Percentiles rank a stretch among this genome's conserved stretches.
phyloP scores from a whole-genome alignment of 257 asterid species.

The Striga asiatica region DNA sequence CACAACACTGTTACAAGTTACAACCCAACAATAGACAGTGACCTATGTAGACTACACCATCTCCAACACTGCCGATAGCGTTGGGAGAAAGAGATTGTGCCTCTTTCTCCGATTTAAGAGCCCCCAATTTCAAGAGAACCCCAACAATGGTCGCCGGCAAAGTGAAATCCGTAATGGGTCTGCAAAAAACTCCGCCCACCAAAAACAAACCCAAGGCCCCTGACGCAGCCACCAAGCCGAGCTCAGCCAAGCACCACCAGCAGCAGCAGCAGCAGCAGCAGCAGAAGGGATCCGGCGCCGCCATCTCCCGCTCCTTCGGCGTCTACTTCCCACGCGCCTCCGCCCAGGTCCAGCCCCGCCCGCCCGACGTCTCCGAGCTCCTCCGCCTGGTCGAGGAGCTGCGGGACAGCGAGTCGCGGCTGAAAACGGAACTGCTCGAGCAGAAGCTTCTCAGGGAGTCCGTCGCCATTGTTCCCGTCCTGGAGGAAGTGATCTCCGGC shows the following conservation, averaged over 20 bases:
- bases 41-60: slow-evolving; percentile 20
- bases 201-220: slow-evolving; percentile 32
- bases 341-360: slow-evolving; percentile 92
- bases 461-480: slow-evolving; percentile 61
- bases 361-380: slow-evolving; percentile 74
- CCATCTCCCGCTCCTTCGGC: slow-evolving; percentile 63
- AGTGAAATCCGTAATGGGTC: slow-evolving; percentile 66
- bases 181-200: slow-evolving; percentile 47
- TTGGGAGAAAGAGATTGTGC: not conserved
- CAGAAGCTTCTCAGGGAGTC: slow-evolving; percentile 60
- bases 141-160: slow-evolving; percentile 81
- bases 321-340: slow-evolving; percentile 82
- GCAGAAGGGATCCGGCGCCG: slow-evolving; percentile 38
- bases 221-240: slow-evolving; percentile 30
- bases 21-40: slow-evolving; percentile 15
- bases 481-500: slow-evolving; percentile 48
- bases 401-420: slow-evolving; percentile 69
- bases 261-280: slow-evolving; percentile 21
- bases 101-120: slow-evolving; percentile 8
- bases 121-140: too few relatives aligned
- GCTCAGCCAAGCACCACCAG: slow-evolving; percentile 25
- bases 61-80: slow-evolving; percentile 18
- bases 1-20: not conserved
- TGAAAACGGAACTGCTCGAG: slow-evolving; percentile 72
- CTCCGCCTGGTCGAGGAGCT: slow-evolving; percentile 61